phyloP scores from a whole-genome alignment of 2,329 filamentous ascomycete genomes.

The Phyllosticta citribraziliensis region DNA sequence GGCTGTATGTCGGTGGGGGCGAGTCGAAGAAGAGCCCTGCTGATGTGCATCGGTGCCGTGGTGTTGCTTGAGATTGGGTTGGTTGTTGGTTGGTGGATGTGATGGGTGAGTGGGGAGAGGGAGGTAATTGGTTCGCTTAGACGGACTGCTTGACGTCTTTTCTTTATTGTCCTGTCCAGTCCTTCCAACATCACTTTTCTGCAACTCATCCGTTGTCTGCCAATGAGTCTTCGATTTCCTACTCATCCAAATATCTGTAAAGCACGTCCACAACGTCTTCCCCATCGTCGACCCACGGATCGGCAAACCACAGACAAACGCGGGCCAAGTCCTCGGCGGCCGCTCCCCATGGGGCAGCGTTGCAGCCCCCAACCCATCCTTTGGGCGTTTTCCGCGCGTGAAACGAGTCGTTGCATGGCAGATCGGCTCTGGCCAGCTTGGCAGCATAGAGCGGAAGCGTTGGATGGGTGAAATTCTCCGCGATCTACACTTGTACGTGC shows the following conservation, averaged over 20 bases:
- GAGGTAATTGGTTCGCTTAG: neutral
- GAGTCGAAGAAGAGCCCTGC: neutral
- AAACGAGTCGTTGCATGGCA: neutral
- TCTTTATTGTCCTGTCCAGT: neutral
- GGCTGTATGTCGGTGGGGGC: constrained; percentile 10
- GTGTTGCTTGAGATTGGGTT: too few relatives aligned
- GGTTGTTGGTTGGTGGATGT: neutral
- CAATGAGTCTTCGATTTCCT: too few relatives aligned
- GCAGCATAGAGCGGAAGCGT: neutral
- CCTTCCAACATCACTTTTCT: neutral
- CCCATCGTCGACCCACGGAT: too few relatives aligned
- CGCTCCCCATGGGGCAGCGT: neutral
- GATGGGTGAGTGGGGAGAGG: neutral
- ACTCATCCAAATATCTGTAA: too few relatives aligned
- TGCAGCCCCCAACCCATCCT: neutral
- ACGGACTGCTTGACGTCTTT: neutral
- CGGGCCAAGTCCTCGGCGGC: neutral
- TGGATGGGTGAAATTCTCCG: neutral
- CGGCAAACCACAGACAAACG: too few relatives aligned
- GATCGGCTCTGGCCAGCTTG: neutral
- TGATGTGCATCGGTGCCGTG: neutral
- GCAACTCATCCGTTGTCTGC: too few relatives aligned
- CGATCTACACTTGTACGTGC: neutral
- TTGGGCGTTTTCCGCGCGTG: neutral
- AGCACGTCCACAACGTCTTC: too few relatives aligned